These are phyloP conservation scores for Parathielavia appendiculata DNA, from an alignment of 495 filamentous ascomycete species.

Conservation along the genomic window DNA sequence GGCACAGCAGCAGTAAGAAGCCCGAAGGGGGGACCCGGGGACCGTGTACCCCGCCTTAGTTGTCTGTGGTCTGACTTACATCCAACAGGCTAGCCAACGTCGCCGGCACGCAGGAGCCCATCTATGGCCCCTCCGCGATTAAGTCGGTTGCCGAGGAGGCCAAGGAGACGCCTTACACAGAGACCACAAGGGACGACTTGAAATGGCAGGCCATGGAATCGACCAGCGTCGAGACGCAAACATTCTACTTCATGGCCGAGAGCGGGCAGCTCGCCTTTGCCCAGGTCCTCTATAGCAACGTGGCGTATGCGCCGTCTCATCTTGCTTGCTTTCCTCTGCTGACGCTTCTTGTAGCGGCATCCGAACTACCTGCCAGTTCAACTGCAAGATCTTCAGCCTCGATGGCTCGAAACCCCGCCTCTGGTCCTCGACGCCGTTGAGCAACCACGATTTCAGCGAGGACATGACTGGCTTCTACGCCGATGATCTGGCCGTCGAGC, in stretches of 20 bases:
- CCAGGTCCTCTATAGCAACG: slow-evolving; percentile 97
- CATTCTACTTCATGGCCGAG: slow-evolving; percentile 84
- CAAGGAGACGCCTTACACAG: slow-evolving; percentile 71
- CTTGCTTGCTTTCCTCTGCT: slow-evolving; percentile 22
- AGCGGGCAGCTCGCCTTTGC: slow-evolving; percentile 68
- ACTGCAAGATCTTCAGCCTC: slow-evolving; percentile 80
- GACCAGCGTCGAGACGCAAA: slow-evolving; percentile 93
- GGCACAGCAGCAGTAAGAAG: slow-evolving; percentile 45
- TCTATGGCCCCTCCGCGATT: slow-evolving; percentile 89
- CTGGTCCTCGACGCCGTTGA: slow-evolving; percentile 74
- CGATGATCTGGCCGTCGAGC: slow-evolving; percentile 70
- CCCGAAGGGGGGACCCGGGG: slow-evolving; percentile 8
- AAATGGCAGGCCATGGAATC: slow-evolving; percentile 76
- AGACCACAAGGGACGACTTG: slow-evolving; percentile 68
- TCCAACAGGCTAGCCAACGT: slow-evolving; percentile 72
- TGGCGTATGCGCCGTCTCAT: slow-evolving; percentile 61
- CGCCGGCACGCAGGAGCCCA: slow-evolving; percentile 90
- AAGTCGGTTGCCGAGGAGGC: slow-evolving; percentile 77
- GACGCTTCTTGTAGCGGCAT: slow-evolving; percentile 62
- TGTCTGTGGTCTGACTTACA: slow-evolving; percentile 13
- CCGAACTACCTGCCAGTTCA: slow-evolving; percentile 86
- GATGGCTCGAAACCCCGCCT: slow-evolving; percentile 59
- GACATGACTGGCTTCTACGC: slow-evolving; percentile 77
- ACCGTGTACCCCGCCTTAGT: slow-evolving; percentile 16
- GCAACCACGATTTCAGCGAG: slow-evolving; percentile 76